A percentile compares a stretch with the other conserved stretches of the same genome.
phyloP scores from a whole-genome alignment of 495 filamentous ascomycete species.

The Penicillium malachiteum region DNA sequence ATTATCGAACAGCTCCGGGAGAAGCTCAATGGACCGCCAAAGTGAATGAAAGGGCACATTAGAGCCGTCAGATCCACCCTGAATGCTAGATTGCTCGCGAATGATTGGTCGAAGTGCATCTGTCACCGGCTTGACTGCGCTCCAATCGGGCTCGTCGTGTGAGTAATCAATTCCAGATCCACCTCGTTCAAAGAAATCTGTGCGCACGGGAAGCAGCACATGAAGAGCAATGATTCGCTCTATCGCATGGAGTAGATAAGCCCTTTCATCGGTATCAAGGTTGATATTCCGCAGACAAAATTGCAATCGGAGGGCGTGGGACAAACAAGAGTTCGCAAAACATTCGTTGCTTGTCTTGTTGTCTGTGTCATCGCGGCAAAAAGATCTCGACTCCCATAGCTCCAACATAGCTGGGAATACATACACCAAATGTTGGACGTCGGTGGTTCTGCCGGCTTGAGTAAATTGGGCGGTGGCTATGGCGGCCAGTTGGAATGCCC shows the following conservation, averaged over 20 bases:
- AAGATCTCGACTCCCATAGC: conserved; percentile 48
- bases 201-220: conserved; percentile 66
- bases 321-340: conserved; percentile 41
- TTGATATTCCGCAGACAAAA: conserved; percentile 32
- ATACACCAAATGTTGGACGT: conserved; percentile 42
- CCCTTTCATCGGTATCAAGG: conserved; percentile 40
- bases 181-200: conserved; percentile 48
- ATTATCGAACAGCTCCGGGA: conserved; percentile 39
- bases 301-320: conserved; percentile 40
- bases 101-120: conserved; percentile 42
- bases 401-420: conserved; percentile 40
- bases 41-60: conserved; percentile 16
- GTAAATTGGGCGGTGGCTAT: conserved; percentile 34
- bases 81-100: conserved; percentile 19
- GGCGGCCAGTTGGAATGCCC: conserved; percentile 37
- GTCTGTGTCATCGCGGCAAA: conserved; percentile 35
- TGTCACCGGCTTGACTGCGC: conserved; percentile 42
- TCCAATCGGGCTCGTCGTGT: conserved; percentile 45
- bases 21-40: conserved; percentile 32
- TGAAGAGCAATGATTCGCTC: conserved; percentile 66
- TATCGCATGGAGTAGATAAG: conserved; percentile 43
- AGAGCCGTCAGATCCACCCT: conserved; percentile 5
- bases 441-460: conserved; percentile 34
- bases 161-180: conserved; percentile 49
- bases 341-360: conserved; percentile 44